Base-by-base conservation (phyloP, 306 rosid species). In the Trifolium fragiferum region DNA sequence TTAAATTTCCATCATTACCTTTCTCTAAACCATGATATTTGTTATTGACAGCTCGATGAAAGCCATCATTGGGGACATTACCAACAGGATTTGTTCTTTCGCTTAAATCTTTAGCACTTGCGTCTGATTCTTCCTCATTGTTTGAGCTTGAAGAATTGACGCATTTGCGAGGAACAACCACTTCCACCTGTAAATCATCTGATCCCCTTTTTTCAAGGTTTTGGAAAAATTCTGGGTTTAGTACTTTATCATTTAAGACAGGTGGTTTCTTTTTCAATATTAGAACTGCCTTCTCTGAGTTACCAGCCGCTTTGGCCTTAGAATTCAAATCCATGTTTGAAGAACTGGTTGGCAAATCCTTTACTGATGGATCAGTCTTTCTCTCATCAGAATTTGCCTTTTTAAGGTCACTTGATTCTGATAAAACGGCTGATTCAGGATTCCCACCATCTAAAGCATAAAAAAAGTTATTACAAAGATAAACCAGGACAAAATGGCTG, bases 221-320 rank as follows among this genome's bases (percentile, higher is more conserved):
- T 78, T 92, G 99, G 79, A 95, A 95, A 87, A 95, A 95, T 74
- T 95, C 99, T 43, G 86, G 92, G 84, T 95, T 95, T 71, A 88
- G 64, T 75, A 89, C 99, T 84, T 92, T 90, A 83, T 92, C 99
- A 66, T 80, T 54, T 81, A 95, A 87, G 73, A 43, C 84, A 37
- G 91, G 92, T 11, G 91, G 80, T 87, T 95, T 95, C 92, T 95
- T 95, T 86, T 92, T 92, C 84, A 95, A 80, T 81, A 92, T 86
- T 66, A 88, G 97, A 78, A 86, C 96, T 46, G 90, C 89, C 82
- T 89, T 93, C 84, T 93, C 97, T 59, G 92, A 75, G 75, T 82
- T 86, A 80, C 85, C 81, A 73, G 84, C 57, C 25, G 79, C 78
- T 75, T 87, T 95, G 40, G 84, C 68, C 75, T 86, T 91, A 47